These are phyloP conservation scores for Backusella westeae DNA, from an alignment of 192 early-diverging fungal species.

Conservation along the genomic window DNA sequence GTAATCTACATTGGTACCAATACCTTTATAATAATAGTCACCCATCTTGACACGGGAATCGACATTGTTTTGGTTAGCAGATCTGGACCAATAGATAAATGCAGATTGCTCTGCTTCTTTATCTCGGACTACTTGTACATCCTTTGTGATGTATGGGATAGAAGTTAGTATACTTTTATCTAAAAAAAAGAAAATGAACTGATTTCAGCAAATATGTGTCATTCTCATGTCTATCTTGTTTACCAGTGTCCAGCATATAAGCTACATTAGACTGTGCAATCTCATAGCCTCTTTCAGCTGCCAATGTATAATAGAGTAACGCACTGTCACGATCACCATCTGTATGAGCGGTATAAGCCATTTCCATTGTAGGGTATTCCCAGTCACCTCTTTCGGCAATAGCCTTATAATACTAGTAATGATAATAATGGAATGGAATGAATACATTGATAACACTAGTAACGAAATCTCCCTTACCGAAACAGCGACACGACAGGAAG, in stretches of 20 bases:
- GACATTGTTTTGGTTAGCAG: constrained; percentile 89
- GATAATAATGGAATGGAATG: background rate
- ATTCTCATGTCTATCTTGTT: background rate
- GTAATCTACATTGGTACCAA: constrained; percentile 64
- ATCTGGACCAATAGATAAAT: constrained; percentile 88
- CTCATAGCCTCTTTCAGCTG: constrained; percentile 89
- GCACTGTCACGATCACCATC: constrained; percentile 69
- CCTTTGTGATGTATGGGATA: background rate
- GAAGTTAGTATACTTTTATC: constrained; percentile 2
- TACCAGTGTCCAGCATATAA: constrained; percentile 76
- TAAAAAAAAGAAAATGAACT: background rate
- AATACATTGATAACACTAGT: background rate
- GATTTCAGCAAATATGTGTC: too few relatives aligned
- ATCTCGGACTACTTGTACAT: background rate
- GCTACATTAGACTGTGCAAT: constrained; percentile 89
- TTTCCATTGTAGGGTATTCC: constrained; percentile 66
- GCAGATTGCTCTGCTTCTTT: constrained; percentile 54
- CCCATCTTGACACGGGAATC: constrained; percentile 92
- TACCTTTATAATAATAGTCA: constrained; percentile 89
- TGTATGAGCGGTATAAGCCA: constrained; percentile 53
- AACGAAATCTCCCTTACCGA: constrained; percentile 40
- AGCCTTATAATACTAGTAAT: constrained; percentile 64
- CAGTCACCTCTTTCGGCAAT: constrained; percentile 87
- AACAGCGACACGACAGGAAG: constrained; percentile 66
- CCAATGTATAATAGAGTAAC: constrained; percentile 70